phyloP scores from a whole-genome alignment of 176 grass and related monocot genomes.

The Hordeum vulgare region MorexV3_pseudomolecules_assembly NC_058523.1:5669355-5669854 shows the following conservation, averaged over 20 bases:
- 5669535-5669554: neutral
- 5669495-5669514: neutral
- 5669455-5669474: neutral
- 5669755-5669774: neutral
- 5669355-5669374: constrained; percentile 42
- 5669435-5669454: neutral
- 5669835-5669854: neutral
- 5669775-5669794: constrained; percentile 4
- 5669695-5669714: neutral
- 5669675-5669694: neutral
- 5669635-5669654: neutral
- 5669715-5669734: neutral
- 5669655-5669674: neutral
- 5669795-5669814: constrained; percentile 24
- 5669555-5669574: neutral
- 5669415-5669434: constrained; percentile 50
- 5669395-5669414: constrained; percentile 51
- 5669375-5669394: constrained; percentile 51
- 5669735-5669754: neutral
- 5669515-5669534: neutral
- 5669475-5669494: neutral
- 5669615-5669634: neutral
- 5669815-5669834: neutral
- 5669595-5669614: neutral
- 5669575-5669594: neutral